Base-by-base conservation (phyloP, 2,329 filamentous ascomycete genomes). In the Aspergillus transmontanensis region DNA sequence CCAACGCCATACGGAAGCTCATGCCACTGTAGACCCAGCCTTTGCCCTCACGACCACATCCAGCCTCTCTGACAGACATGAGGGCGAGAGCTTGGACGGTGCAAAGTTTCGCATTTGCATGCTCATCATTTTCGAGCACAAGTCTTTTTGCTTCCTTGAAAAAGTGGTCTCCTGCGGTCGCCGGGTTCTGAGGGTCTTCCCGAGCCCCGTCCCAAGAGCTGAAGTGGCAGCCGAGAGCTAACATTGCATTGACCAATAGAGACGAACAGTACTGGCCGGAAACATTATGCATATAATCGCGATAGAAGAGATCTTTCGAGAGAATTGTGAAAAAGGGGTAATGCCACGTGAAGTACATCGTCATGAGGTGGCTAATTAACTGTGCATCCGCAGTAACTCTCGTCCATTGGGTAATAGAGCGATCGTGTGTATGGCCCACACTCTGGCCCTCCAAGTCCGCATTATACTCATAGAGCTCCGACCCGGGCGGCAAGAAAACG, bases 11-110 rank as follows among this genome's bases (percentile, higher is more conserved):
- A 51, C 95, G 90, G 76, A 99, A 98, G 72, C 92, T 95, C 92
- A 99, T 97, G 57, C 95, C 94, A 72, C 93, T 97, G 77, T 98
- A 98, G 4, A 97, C 93, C 95, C 95, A 99, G 1, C 95, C 95
- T 77, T 95, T 96, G 45, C 93, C 93, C 79, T 98, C 95, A 48
- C 94, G 86, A 0, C 92, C 94, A 76, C 94, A 98, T 1, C 95
- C 95, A 3, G 94, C 95, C 80, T 99, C 95, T 64, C 95, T 86
- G 0, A 98, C 94, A 9, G 94, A 97, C 94, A 99, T 97, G 66
- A 98, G 82, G 0, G 93, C 94, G 60, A 98, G 81, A 0, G 95
- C 95, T 79, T 99, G 95, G 0, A 98, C 93, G 0, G 94, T 98
- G 6, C 93, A 91, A 60, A 98, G 82, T 58, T 89, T 88, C 2